Percentiles rank a stretch among this genome's conserved stretches.
phyloP scores from a whole-genome alignment of 2,329 filamentous ascomycete genomes.

The Chlorencoelia australis region DNA sequence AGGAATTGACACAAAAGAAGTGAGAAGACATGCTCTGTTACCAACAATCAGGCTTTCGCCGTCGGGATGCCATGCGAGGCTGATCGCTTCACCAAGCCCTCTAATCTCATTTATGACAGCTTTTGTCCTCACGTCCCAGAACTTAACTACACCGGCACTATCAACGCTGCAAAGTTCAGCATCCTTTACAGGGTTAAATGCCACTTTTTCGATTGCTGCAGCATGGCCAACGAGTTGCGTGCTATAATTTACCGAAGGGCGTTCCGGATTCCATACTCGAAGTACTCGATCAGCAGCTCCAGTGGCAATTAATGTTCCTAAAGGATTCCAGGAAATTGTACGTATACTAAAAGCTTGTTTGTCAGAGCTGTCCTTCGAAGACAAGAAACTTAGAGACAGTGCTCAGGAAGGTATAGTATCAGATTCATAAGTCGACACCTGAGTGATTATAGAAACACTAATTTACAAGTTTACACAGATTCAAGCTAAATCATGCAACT shows the following conservation, averaged over 20 bases:
- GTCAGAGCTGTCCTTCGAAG: too few relatives aligned
- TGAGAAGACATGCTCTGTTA: slow-evolving; percentile 53
- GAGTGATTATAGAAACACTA: too few relatives aligned
- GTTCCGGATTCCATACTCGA: slow-evolving; percentile 75
- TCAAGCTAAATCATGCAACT: neutral
- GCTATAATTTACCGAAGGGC: slow-evolving; percentile 60
- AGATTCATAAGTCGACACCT: too few relatives aligned
- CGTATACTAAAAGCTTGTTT: slow-evolving; percentile 48
- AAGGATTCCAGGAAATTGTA: slow-evolving; percentile 80
- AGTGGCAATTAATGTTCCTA: slow-evolving; percentile 75
- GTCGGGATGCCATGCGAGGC: slow-evolving; percentile 64
- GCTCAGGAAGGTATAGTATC: too few relatives aligned
- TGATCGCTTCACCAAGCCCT: slow-evolving; percentile 56
- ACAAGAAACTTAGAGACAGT: too few relatives aligned
- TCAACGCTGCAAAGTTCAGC: slow-evolving; percentile 68
- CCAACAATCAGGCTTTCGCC: slow-evolving; percentile 62
- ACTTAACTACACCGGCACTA: slow-evolving; percentile 61
- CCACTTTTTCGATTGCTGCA: slow-evolving; percentile 61
- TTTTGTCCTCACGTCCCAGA: slow-evolving; percentile 73
- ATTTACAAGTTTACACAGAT: neutral
- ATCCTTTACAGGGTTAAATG: slow-evolving; percentile 69
- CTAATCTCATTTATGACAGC: slow-evolving; percentile 60
- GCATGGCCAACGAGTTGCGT: slow-evolving; percentile 64
- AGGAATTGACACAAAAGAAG: too few relatives aligned
- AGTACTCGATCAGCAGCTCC: slow-evolving; percentile 61